Evolutionary conservation across 139 green algal species (phyloP), one percentile per base, ranked within the genome.

Genomic region (Ostreobium quekettii): DNA sequence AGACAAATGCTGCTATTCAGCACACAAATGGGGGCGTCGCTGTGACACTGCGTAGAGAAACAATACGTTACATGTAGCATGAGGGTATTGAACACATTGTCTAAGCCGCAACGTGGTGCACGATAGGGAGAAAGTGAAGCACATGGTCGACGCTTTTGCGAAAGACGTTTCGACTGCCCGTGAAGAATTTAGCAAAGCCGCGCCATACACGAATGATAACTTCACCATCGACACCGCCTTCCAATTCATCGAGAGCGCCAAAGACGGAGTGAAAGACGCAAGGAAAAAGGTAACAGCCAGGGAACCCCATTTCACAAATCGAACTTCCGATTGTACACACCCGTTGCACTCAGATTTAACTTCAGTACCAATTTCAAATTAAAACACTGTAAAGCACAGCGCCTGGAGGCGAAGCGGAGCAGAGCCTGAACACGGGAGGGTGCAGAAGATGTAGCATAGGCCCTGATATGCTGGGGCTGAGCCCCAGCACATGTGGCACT

Each of bases 101-200:
- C 19, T 53, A 26, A 53, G 11, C 19, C 42, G 11, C 42, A 53
- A 53, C 19, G 11, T 53, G 11, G 11, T 53, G 11, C 42, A 26
- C 19, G 19, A 53, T 62, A 70, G 76, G 1, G 79, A 85, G 33
- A 76, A 86, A 70, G 82, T 95, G 57, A 82, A 83, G 64, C 73
- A 48, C 66, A 84, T 93, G 81, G 77, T 94, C 71, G 87, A 92
- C 61, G 71, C 70, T 3, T 93, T 93, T 79, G 74, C 82, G n/a
- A 86, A 84, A 49, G 87, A 95, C 29, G 69, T 90, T 3, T 47
- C 67, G 1, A 56, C 75, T 26, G 61, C 77, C 42, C 66, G 76
- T 8, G 83, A 89, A 36, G 79, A 86, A 47, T 96, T 96, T 47
- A 37, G 29, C 1, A 57, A 72, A 11, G 64, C 62, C 5, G 83